Percentiles rank a stretch among this genome's conserved stretches.
Conservation (phyloP, 441 rosid genomes). For the California macrophylla region DNA sequence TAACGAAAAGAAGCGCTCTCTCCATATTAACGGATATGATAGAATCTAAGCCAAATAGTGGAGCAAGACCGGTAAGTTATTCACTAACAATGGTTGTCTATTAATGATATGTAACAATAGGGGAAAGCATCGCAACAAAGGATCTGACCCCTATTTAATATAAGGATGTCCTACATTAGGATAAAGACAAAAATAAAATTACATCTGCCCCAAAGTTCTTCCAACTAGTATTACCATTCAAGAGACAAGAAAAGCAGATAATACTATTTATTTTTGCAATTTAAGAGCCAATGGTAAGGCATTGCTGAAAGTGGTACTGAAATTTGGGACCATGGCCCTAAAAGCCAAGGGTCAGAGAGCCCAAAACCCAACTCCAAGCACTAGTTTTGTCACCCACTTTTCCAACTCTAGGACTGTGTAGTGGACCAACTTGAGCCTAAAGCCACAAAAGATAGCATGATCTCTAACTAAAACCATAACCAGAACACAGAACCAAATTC, state of each 20-base stretch:
- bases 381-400: neutral
- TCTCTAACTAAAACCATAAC: neutral
- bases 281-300: neutral
- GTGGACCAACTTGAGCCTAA: neutral
- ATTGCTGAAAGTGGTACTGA: neutral
- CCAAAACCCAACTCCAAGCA: neutral
- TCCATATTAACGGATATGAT: too few relatives aligned
- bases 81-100: too few relatives aligned
- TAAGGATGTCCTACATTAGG: neutral
- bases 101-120: too few relatives aligned
- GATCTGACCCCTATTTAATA: too few relatives aligned
- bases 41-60: too few relatives aligned
- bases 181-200: neutral
- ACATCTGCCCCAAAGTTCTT: neutral
- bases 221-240: neutral
- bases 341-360: neutral
- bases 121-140: too few relatives aligned
- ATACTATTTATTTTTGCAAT: too few relatives aligned
- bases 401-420: neutral
- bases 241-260: too few relatives aligned
- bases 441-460: neutral
- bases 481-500: neutral
- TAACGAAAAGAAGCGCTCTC: too few relatives aligned
- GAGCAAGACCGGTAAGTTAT: too few relatives aligned
- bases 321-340: neutral